Evolutionary conservation across 139 green algal species (phyloP).

Genomic region (Tetradesmus lagerheimii): DNA sequence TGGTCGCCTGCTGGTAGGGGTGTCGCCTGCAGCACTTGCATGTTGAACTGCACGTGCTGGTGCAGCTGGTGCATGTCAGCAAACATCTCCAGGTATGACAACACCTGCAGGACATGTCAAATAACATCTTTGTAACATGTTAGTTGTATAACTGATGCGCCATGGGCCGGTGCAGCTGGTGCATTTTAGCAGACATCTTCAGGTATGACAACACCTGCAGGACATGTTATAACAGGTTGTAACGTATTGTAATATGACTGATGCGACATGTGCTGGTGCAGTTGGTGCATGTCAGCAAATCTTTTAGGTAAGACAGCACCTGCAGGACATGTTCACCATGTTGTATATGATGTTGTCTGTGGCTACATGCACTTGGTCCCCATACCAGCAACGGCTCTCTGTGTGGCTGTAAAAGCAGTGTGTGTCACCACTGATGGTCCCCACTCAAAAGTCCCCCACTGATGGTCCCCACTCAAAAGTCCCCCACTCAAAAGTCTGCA

Average conservation of each 20-base stretch:
- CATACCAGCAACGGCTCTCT: background rate
- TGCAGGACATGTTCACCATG: no score
- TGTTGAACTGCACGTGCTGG: conserved; percentile 56
- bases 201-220: conserved; percentile 56
- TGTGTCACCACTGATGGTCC: background rate
- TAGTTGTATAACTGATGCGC: no score
- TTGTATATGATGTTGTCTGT: no score
- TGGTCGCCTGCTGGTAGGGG: background rate
- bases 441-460: background rate
- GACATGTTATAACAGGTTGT: no score
- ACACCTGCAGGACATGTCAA: conserved; percentile 14
- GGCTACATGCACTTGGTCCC: no score
- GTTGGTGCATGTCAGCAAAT: background rate
- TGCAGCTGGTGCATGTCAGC: conserved; percentile 60
- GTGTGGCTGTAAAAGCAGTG: background rate
- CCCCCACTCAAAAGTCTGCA: no score
- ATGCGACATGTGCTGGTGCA: no score
- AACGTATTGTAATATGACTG: no score
- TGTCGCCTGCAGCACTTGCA: conserved; percentile 36
- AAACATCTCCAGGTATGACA: conserved; percentile 73
- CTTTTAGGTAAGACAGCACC: background rate
- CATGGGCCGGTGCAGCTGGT: conserved; percentile 52
- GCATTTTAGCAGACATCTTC: conserved; percentile 62
- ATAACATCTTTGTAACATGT: no score
- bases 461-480: no score